A percentile compares a stretch with the other conserved stretches of the same genome.
Evolutionary conservation across 116 monocot species (phyloP).

Genomic region (Trichopus zeylanicus): DNA sequence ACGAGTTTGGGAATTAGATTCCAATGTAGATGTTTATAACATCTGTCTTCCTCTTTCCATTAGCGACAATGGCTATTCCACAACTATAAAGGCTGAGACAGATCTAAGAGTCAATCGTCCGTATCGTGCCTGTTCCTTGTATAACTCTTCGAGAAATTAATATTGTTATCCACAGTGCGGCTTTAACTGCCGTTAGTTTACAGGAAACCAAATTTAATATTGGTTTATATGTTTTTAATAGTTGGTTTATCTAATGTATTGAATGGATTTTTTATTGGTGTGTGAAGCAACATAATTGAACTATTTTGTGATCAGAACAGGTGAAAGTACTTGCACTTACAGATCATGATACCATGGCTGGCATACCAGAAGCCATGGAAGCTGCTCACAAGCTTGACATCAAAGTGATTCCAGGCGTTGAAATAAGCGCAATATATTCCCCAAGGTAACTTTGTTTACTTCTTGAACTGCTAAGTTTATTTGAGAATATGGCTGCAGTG

Average conservation of each 20-base stretch:
- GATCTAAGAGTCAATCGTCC: too few relatives aligned
- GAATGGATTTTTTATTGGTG: background rate
- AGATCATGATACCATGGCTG: slow-evolving; percentile 92
- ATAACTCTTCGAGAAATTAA: too few relatives aligned
- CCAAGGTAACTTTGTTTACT: slow-evolving; percentile 19
- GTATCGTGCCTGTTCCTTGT: too few relatives aligned
- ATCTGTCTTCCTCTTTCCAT: too few relatives aligned
- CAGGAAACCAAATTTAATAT: background rate
- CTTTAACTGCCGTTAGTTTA: too few relatives aligned
- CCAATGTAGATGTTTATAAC: too few relatives aligned
- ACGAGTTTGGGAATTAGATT: too few relatives aligned
- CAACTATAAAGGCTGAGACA: too few relatives aligned
- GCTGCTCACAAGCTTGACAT: slow-evolving; percentile 61
- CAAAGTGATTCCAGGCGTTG: slow-evolving; percentile 85
- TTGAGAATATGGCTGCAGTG: background rate
- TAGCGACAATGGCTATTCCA: too few relatives aligned
- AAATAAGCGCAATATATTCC: slow-evolving; percentile 78
- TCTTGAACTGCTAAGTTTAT: background rate
- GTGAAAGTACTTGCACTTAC: slow-evolving; percentile 92
- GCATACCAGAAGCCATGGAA: slow-evolving; percentile 61
- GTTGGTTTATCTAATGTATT: background rate
- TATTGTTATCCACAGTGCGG: too few relatives aligned
- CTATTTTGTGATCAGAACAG: slow-evolving; percentile 30
- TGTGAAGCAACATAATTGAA: background rate
- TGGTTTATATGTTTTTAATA: background rate